Conservation (phyloP, 371 early-diverging fungal species). For the Batkoa obscura region DNA sequence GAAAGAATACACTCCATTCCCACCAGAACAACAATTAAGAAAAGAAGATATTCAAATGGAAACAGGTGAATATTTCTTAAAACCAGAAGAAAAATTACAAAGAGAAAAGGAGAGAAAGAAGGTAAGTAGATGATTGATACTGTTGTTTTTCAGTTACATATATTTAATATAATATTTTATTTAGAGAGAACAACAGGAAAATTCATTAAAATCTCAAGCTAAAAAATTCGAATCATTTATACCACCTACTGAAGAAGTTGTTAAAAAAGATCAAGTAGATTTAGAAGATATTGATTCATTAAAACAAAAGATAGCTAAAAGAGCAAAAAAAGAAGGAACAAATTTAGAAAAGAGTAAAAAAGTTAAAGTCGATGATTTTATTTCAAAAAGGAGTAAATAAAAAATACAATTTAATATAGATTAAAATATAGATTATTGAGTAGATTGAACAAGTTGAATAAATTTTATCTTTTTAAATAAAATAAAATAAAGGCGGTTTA, state of each 20-base stretch:
- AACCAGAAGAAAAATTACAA: slow-evolving; percentile 35
- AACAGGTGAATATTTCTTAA: slow-evolving; percentile 90
- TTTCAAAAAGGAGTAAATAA: no score
- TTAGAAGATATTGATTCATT: not conserved
- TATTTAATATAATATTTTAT: not conserved
- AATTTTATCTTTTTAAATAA: no score
- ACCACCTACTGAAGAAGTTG: slow-evolving; percentile 38
- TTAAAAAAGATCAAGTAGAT: not conserved
- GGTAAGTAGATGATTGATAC: slow-evolving; percentile 16
- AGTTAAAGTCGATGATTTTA: not conserved
- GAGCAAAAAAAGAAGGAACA: not conserved
- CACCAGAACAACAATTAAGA: slow-evolving; percentile 67
- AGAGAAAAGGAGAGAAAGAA: slow-evolving; percentile 39
- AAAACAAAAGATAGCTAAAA: not conserved
- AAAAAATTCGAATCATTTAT: slow-evolving; percentile 52
- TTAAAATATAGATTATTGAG: no score
- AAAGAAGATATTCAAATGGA: slow-evolving; percentile 84
- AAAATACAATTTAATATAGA: no score
- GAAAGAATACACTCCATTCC: slow-evolving; percentile 73
- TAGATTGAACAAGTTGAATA: no score
- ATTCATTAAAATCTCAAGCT: slow-evolving; percentile 26
- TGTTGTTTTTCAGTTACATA: not conserved
- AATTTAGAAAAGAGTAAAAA: not conserved
- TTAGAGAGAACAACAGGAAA: slow-evolving; percentile 35
- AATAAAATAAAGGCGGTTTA: no score